Evolutionary conservation across 495 filamentous ascomycete species (phyloP), one percentile per base, ranked within the genome.

Genomic region (Cladorrhinum samala): DNA sequence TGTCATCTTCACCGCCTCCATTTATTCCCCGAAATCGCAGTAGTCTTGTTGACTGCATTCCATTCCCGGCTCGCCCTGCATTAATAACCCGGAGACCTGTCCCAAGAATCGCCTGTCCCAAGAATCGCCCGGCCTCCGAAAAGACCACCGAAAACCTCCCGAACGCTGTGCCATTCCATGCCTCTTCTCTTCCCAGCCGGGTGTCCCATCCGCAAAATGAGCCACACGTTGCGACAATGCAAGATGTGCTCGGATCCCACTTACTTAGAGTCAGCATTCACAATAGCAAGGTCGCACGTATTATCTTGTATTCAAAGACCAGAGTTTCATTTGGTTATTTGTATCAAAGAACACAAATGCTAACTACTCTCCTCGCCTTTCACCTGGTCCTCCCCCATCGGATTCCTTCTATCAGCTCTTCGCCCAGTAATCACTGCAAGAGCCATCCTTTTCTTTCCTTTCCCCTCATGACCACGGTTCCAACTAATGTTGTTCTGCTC

Each of bases 321-420:
- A 47, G 45, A 14, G 21, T 23, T 47, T 47, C 19, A 36, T 47
- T 47, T 33, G 23, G 42, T 9, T 47, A n/a, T n/a, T n/a, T n/a
- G n/a, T n/a, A n/a, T 33, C 45, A 47, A 47, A 30, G 45, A 47
- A 36, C 20, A 47, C 45, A 47, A 33, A 47, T 47, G 25, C 45
- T 47, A 47, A 47, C 21, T 33, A 30, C 21, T 33, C 14, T 8
- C 24, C 27, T 16, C 24, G 6, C 20, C 42, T 25, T 47, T 47
- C 21, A 47, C 14, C 20, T 45, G n/a, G 3, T 33, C 21, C 21
- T 23, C 24, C 45, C 45, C 24, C 45, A 27, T 25, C 45, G n/a
- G n/a, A n/a, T 23, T 14, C 24, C 45, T 27, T 13, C n/a, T 19
- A 13, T 23, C 23, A 14, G 1, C 24, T 33, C 14, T 33, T 33